These are phyloP conservation scores for Alternaria gansuensis DNA, from an alignment of 2,329 filamentous ascomycete genomes.

Conservation along the genomic window DNA sequence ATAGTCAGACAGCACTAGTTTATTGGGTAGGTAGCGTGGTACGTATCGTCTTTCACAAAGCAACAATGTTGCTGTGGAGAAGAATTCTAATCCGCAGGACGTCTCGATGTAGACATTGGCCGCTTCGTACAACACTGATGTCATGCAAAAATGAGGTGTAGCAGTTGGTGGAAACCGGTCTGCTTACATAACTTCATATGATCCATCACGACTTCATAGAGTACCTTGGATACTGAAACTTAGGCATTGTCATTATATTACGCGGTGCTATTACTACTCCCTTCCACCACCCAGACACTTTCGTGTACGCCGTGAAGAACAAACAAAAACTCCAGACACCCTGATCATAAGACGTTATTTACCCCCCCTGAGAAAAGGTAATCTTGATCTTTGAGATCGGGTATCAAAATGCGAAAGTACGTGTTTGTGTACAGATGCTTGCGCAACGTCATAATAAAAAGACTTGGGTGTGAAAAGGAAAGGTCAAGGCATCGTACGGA, in stretches of 20 bases:
- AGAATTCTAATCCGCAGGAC: too few relatives aligned
- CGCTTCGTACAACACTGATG: too few relatives aligned
- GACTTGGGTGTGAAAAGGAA: not conserved
- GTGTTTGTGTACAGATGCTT: conserved; percentile 1
- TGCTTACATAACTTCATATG: too few relatives aligned
- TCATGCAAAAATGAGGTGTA: too few relatives aligned
- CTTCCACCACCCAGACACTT: not conserved
- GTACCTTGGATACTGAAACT: not conserved
- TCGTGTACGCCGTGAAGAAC: not conserved
- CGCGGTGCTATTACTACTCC: not conserved
- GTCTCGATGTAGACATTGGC: too few relatives aligned
- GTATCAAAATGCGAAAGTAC: conserved; percentile 16
- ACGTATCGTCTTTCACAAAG: too few relatives aligned
- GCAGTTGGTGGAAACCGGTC: too few relatives aligned
- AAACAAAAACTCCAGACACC: not conserved
- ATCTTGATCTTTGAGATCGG: conserved; percentile 19
- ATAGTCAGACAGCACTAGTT: not conserved
- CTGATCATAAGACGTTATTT: not conserved
- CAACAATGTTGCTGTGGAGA: too few relatives aligned
- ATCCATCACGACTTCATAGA: too few relatives aligned
- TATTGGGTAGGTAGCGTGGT: too few relatives aligned
- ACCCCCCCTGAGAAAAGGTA: not conserved
- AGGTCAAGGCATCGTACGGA: not conserved
- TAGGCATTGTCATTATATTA: not conserved
- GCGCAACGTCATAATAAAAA: not conserved